phyloP scores from a whole-genome alignment of 306 rosid genomes.

The Rubus idaeus region DNA sequence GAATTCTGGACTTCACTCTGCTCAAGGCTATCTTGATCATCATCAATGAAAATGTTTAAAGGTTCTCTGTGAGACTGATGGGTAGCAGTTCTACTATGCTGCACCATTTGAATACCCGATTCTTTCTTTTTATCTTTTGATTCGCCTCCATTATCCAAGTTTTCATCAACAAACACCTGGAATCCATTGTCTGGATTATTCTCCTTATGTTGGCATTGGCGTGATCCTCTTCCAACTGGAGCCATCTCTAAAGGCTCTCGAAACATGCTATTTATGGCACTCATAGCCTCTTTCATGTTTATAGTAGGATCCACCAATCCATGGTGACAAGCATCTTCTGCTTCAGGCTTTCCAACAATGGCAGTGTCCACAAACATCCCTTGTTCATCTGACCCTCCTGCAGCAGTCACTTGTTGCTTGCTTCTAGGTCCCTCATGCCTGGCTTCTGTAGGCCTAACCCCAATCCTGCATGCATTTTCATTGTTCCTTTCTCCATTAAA shows the following conservation, averaged over 20 bases:
- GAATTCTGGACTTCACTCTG: conserved; percentile 29
- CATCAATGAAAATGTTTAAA: conserved; percentile 70
- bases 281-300: conserved; percentile 94
- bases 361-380: conserved; percentile 68
- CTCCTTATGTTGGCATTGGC: conserved; percentile 34
- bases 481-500: conserved; percentile 30
- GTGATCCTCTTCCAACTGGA: conserved; percentile 46
- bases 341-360: conserved; percentile 71
- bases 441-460: conserved; percentile 26
- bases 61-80: conserved; percentile 48
- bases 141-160: conserved; percentile 38
- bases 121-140: conserved; percentile 19
- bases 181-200: conserved; percentile 33
- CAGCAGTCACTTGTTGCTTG: conserved; percentile 16
- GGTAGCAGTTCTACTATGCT: conserved; percentile 32
- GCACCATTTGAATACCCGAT: conserved; percentile 33
- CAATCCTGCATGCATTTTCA: conserved; percentile 25
- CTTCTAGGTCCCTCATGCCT: conserved; percentile 27
- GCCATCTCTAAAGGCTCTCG: conserved; percentile 66
- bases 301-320: conserved; percentile 93
- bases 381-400: conserved; percentile 30
- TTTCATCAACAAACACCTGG: conserved; percentile 63
- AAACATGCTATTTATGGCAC: conserved; percentile 83
- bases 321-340: conserved; percentile 88
- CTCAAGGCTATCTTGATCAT: conserved; percentile 30